Conservation (phyloP, 176 grass and related monocot species). For the Guadua angustifolia region DNA sequence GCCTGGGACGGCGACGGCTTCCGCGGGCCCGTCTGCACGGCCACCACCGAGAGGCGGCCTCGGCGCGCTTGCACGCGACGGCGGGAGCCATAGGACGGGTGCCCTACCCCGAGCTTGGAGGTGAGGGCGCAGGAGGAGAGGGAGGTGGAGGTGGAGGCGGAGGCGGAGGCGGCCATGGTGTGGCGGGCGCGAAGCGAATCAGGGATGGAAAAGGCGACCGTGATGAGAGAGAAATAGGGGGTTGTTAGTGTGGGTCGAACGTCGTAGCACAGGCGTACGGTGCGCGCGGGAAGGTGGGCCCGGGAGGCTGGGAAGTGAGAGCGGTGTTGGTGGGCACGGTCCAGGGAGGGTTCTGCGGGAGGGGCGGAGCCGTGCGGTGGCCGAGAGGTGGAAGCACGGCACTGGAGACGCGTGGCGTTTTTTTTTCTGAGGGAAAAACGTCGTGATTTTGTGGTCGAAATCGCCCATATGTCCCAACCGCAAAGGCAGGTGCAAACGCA, state of each 20-base stretch:
- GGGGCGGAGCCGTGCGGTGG: constrained; percentile 39
- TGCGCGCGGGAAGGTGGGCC: not conserved
- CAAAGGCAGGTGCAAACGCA: constrained; percentile 20
- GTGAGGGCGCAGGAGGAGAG: constrained; percentile 48
- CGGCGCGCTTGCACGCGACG: constrained; percentile 31
- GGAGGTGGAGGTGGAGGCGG: constrained; percentile 58
- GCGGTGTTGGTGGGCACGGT: constrained; percentile 29
- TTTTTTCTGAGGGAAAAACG: no score
- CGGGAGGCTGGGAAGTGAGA: not conserved
- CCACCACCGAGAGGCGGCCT: constrained; percentile 54
- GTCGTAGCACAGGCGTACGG: constrained; percentile 37
- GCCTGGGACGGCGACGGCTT: constrained; percentile 52
- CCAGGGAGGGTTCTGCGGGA: not conserved
- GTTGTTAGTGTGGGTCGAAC: not conserved
- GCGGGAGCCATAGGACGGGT: not conserved
- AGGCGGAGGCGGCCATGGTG: constrained; percentile 57
- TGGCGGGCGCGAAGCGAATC: constrained; percentile 37
- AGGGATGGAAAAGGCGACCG: constrained; percentile 12
- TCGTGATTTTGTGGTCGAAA: not conserved
- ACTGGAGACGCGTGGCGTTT: constrained; percentile 33
- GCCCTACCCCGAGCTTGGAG: constrained; percentile 33
- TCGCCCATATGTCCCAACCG: constrained; percentile 7
- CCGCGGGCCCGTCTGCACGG: constrained; percentile 69
- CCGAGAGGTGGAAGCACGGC: constrained; percentile 43
- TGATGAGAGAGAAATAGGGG: not conserved